Evolutionary conservation across 495 filamentous ascomycete species (phyloP), one percentile per base, ranked within the genome.

Genomic region (Aspergillus olivimuriae): DNA sequence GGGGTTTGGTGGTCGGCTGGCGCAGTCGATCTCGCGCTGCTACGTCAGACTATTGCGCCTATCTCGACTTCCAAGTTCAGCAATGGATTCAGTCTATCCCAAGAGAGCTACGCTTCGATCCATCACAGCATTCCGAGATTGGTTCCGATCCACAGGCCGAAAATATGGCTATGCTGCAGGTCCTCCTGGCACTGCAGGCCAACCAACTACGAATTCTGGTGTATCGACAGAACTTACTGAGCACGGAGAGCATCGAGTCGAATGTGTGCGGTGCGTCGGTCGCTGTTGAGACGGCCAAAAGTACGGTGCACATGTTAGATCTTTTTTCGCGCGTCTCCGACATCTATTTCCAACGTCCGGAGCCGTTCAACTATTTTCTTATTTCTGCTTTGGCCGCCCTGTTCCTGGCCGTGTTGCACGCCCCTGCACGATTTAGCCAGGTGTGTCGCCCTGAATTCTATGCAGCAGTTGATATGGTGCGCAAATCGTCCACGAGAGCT

Each of bases 301-400:
- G 87, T 48, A 88, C 84, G 0, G 81, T 94, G 21, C 76, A 80
- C 12, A 81, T 82, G 44, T 63, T 91, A 8, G 77, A 82, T 2
- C 76, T 78, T 48, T 77, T 87, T 41, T 87, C 87, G 53, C 77
- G 76, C 44, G 81, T 81, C 4, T 80, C 83, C 0, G 75, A 84
- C 39, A 74, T 90, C 10, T 94, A 91, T 66, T 78, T 80, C 15
- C 76, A 77, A 24, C 77, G 84, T 16, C 86, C 89, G 50, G 78
- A 88, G 16, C 82, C 83, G 48, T 90, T 89, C 66, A 86, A 94
- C 56, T 87, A 89, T 56, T 94, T 94, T 50, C 68, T 94, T 19
- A 77, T 87, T 9, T 85, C 83, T 1, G 81, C 86, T 0, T 72
- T 94, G 10, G 82, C 86, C 0, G 86, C 88, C 0, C 62, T 94